These are phyloP conservation scores for Hanseniaspora valbyensis DNA, from an alignment of 805 yeast species.

Conservation along the genomic window DNA sequence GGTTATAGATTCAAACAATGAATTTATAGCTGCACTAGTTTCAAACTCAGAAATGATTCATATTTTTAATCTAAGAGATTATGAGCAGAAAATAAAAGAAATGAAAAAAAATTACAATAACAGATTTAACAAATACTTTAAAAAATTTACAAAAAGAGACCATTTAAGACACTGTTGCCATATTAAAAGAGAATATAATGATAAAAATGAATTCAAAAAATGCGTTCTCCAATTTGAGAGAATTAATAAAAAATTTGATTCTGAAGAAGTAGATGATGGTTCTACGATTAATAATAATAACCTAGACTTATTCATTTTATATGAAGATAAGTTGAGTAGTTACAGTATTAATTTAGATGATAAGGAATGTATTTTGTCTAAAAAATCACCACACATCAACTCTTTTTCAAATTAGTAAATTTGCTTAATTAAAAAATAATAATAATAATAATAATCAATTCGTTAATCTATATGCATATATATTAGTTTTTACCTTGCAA, in stretches of 20 bases:
- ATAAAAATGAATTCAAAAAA: neutral
- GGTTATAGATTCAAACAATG: constrained; percentile 50
- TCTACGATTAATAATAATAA: neutral
- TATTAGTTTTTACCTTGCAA: too few species aligned
- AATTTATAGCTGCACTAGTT: constrained; percentile 56
- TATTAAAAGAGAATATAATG: constrained; percentile 4
- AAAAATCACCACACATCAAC: neutral
- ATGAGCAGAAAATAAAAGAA: neutral
- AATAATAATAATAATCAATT: too few species aligned
- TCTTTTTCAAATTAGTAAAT: neutral
- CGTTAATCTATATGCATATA: too few species aligned
- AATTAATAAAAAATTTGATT: constrained; percentile 11
- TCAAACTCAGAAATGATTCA: constrained; percentile 86
- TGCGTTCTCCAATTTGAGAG: constrained; percentile 11
- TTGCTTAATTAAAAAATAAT: too few species aligned
- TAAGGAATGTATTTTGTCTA: neutral
- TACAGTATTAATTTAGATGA: neutral
- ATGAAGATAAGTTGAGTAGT: neutral
- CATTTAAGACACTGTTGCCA: constrained; percentile 9
- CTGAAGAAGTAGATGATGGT: neutral
- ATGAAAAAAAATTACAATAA: neutral
- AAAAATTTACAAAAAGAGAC: constrained; percentile 13
- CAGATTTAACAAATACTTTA: constrained; percentile 12
- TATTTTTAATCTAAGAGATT: constrained; percentile 56
- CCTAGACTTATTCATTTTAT: neutral